phyloP scores from a whole-genome alignment of 208 protist genomes.

The Lotmaria passim region DNA sequence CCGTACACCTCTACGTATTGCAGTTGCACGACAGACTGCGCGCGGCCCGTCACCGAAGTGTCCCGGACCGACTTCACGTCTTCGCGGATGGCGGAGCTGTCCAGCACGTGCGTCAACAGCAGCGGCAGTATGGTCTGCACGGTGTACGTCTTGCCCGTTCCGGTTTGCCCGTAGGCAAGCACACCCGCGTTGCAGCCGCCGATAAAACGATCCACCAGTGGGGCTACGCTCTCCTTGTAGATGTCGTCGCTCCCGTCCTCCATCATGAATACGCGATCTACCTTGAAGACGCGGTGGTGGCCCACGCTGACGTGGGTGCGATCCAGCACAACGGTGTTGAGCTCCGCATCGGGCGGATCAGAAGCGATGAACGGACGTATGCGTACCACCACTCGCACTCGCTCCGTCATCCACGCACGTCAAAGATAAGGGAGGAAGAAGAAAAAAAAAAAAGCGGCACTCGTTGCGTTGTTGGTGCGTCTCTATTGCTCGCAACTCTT shows the following conservation, averaged over 20 bases:
- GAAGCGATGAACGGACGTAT: conserved; percentile 77
- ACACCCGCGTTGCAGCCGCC: conserved; percentile 92
- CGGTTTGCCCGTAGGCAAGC: conserved; percentile 95
- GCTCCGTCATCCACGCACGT: conserved; percentile 44
- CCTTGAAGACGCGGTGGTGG: conserved; percentile 78
- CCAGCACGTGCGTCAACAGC: conserved; percentile 84
- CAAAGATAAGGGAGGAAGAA: neutral
- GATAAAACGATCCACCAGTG: conserved; percentile 81
- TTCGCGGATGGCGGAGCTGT: conserved; percentile 13
- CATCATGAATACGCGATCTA: conserved; percentile 86
- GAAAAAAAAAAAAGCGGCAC: neutral
- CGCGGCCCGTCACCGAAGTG: conserved; percentile 39
- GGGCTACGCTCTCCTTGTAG: conserved; percentile 68
- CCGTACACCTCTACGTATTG: conserved; percentile 96
- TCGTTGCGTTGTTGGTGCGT: too few relatives aligned
- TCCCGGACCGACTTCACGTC: conserved; percentile 17
- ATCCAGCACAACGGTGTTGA: conserved; percentile 51
- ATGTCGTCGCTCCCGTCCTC: conserved; percentile 72
- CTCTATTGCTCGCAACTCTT: too few relatives aligned
- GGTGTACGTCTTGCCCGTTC: conserved; percentile 95
- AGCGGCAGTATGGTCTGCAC: conserved; percentile 75
- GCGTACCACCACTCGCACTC: conserved; percentile 83
- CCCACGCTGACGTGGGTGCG: conserved; percentile 78
- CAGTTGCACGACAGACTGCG: conserved; percentile 45
- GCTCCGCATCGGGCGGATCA: conserved; percentile 49